Conservation (phyloP, 768 basidiomycete species). For the Lentinula sp. region DNA sequence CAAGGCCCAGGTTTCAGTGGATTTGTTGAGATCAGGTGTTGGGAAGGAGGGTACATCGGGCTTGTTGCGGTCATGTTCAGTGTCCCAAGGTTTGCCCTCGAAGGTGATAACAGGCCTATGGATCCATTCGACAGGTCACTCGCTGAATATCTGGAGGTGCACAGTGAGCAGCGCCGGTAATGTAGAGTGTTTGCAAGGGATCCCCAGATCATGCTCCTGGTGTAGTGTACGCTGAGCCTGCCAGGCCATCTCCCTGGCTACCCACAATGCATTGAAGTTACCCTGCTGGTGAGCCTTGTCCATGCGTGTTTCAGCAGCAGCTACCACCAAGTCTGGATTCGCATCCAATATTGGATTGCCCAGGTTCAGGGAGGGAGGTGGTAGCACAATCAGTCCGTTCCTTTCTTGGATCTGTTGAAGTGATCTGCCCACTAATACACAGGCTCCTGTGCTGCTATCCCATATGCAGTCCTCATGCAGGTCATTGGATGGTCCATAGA, state of each 20-base stretch:
- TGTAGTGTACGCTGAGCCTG: not conserved
- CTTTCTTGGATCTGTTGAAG: not conserved
- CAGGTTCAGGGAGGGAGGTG: not conserved
- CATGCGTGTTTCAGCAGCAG: not conserved
- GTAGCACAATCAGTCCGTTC: not conserved
- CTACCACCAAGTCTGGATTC: not conserved
- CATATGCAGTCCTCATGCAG: not conserved
- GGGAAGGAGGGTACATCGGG: not conserved
- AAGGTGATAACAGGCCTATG: not conserved
- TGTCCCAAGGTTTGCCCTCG: not conserved
- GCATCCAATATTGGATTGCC: not conserved
- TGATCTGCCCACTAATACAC: not conserved
- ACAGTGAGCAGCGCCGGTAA: not conserved
- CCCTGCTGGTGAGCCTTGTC: not conserved
- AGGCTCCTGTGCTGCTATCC: not conserved
- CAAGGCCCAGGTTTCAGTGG: not conserved
- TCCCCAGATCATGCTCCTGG: not conserved
- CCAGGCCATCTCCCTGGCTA: not conserved
- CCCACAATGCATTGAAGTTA: not conserved
- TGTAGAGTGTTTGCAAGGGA: not conserved
- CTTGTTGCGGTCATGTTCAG: not conserved
- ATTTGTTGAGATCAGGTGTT: not conserved
- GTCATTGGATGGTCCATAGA: not conserved
- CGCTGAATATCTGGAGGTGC: not conserved
- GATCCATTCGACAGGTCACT: not conserved